Evolutionary conservation across 129 eudicot genomes (phyloP).

Genomic region (Solidago caesia): DNA sequence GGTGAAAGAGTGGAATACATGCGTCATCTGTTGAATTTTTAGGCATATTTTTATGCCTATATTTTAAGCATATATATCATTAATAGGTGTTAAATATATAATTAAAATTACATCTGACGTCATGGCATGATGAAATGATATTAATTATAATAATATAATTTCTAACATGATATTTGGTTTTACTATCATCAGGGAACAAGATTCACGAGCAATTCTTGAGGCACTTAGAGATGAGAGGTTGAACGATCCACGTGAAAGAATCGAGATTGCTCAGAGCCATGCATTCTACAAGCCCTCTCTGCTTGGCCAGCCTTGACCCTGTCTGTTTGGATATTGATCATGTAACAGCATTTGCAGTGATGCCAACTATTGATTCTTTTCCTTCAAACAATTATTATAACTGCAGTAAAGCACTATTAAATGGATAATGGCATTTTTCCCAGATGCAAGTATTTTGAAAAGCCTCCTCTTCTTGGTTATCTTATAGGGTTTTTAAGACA

Average conservation of each 20-base stretch:
- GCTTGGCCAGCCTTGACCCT: slow-evolving; percentile 57
- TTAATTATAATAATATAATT: too few relatives aligned
- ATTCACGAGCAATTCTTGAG: slow-evolving; percentile 58
- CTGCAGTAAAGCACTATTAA: neutral
- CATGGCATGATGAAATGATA: slow-evolving; percentile 6
- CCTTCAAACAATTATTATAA: slow-evolving; percentile 16
- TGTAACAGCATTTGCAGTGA: slow-evolving; percentile 14
- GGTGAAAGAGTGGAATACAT: too few relatives aligned
- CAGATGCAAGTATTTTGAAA: too few relatives aligned
- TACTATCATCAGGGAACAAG: slow-evolving; percentile 49
- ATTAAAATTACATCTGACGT: neutral
- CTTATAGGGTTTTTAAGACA: too few relatives aligned
- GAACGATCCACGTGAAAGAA: slow-evolving; percentile 81
- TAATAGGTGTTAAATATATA: neutral
- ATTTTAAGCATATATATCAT: too few relatives aligned
- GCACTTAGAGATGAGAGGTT: slow-evolving; percentile 71
- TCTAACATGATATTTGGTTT: neutral
- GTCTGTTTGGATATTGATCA: slow-evolving; percentile 14
- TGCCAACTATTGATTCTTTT: slow-evolving; percentile 5
- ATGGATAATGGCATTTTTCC: too few relatives aligned
- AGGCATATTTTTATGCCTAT: too few relatives aligned
- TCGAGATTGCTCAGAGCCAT: slow-evolving; percentile 80
- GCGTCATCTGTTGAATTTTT: too few relatives aligned
- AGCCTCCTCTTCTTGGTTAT: too few relatives aligned
- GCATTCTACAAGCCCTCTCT: slow-evolving; percentile 78